phyloP scores from a whole-genome alignment of 2,329 filamentous ascomycete species.

The Trichophyton verrucosum region DNA sequence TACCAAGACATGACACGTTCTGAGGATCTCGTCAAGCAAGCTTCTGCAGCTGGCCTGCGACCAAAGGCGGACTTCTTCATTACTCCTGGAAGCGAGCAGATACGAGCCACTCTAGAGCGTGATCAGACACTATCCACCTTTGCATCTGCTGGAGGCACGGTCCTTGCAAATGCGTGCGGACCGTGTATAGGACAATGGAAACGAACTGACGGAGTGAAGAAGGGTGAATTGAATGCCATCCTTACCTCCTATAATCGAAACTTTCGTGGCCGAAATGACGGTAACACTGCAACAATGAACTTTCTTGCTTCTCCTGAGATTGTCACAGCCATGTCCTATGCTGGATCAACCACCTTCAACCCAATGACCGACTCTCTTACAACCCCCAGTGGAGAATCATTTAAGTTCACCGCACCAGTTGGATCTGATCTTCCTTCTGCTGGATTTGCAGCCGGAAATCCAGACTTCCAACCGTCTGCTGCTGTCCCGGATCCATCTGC shows the following conservation, averaged over 20 bases:
- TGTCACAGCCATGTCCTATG: conserved; percentile 90
- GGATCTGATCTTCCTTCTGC: conserved; percentile 50
- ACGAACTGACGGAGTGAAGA: conserved; percentile 69
- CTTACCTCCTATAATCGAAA: conserved; percentile 97
- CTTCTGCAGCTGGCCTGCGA: conserved; percentile 74
- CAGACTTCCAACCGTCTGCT: conserved; percentile 58
- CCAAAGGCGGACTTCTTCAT: conserved; percentile 89
- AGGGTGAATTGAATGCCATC: conserved; percentile 85
- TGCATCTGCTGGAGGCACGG: conserved; percentile 68
- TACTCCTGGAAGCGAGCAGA: conserved; percentile 92
- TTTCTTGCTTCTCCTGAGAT: conserved; percentile 95
- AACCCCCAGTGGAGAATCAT: conserved; percentile 66
- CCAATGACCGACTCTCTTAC: conserved; percentile 76
- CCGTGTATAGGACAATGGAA: conserved; percentile 95
- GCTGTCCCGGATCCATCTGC: conserved; percentile 59
- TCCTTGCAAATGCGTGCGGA: conserved; percentile 90
- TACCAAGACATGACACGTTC: conserved; percentile 98
- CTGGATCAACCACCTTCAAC: conserved; percentile 89
- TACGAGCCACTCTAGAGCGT: conserved; percentile 81
- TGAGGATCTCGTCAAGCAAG: conserved; percentile 85
- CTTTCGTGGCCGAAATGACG: conserved; percentile 93
- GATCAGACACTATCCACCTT: conserved; percentile 81
- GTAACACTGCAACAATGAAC: conserved; percentile 95
- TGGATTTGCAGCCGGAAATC: conserved; percentile 72
- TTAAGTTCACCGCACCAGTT: conserved; percentile 68